Percentiles rank a stretch among this genome's conserved stretches.
phyloP scores from a whole-genome alignment of 768 basidiomycete genomes.

The Boletus tomentosulus region DNA sequence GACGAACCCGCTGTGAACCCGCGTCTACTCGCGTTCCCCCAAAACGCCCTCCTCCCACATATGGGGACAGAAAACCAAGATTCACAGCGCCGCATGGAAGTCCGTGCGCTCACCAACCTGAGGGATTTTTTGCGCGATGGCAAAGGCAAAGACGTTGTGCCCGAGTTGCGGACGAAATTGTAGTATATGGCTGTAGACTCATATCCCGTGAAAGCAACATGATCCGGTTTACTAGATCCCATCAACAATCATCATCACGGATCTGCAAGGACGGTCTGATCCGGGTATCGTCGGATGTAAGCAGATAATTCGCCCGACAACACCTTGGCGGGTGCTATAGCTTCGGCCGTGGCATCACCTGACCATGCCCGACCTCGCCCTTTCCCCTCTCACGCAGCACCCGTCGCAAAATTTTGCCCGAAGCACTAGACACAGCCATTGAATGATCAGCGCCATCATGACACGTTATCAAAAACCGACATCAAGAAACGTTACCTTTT shows the following conservation, averaged over 20 bases:
- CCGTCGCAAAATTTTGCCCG: slow-evolving; percentile 84
- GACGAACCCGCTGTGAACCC: slow-evolving; percentile 81
- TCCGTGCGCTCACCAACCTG: slow-evolving; percentile 76
- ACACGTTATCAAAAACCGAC: neutral
- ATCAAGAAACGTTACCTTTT: slow-evolving; percentile 21
- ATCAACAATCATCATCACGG: neutral
- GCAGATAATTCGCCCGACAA: neutral
- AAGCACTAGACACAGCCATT: slow-evolving; percentile 44
- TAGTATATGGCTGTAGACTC: slow-evolving; percentile 3
- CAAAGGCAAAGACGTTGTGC: slow-evolving; percentile 61
- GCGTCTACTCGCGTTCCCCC: slow-evolving; percentile 72
- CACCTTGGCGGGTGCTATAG: slow-evolving; percentile 1
- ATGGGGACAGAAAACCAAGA: slow-evolving; percentile 89
- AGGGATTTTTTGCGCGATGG: slow-evolving; percentile 65
- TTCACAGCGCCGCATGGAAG: slow-evolving; percentile 77
- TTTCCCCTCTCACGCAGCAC: slow-evolving; percentile 69
- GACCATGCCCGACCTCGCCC: slow-evolving; percentile 40
- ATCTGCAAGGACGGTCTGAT: neutral
- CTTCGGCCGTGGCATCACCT: slow-evolving; percentile 15
- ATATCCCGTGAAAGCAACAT: neutral
- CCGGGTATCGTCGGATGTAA: neutral
- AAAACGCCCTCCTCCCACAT: slow-evolving; percentile 85
- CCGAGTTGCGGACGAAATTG: slow-evolving; percentile 40
- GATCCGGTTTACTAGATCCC: neutral
- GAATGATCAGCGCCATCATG: neutral